Evolutionary conservation across 2,329 filamentous ascomycete genomes (phyloP).

Genomic region (Diaporthe aspalathi): DNA sequence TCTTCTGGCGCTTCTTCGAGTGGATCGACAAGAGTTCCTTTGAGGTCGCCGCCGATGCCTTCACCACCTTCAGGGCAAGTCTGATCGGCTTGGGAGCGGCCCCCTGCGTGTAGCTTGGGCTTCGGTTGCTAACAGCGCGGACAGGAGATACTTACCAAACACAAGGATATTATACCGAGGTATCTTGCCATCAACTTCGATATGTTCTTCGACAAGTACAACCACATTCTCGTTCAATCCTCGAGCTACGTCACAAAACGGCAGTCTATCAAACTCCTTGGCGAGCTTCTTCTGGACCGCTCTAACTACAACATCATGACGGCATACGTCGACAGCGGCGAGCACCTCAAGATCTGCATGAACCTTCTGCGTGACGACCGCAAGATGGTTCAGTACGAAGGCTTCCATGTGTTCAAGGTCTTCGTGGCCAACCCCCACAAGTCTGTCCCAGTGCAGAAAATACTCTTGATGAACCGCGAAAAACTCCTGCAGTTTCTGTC

Average conservation of each 20-base stretch:
- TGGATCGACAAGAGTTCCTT: conserved; percentile 98
- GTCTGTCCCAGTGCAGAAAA: conserved; percentile 93
- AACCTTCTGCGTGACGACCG: conserved; percentile 94
- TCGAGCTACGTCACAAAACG: conserved; percentile 98
- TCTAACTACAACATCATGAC: conserved; percentile 99
- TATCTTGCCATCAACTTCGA: conserved; percentile 93
- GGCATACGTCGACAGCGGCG: conserved; percentile 91
- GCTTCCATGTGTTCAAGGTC: conserved; percentile 99
- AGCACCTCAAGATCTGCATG: conserved; percentile 99
- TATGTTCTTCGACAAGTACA: conserved; percentile 92
- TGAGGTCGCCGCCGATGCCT: conserved; percentile 96
- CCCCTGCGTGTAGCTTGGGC: not conserved
- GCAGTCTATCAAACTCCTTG: conserved; percentile 96
- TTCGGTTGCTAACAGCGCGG: conserved; percentile 8
- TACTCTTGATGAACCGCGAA: conserved; percentile 95
- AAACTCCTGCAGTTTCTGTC: conserved; percentile 89
- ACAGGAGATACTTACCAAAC: conserved; percentile 91
- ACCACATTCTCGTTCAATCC: conserved; percentile 86
- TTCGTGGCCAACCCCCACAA: conserved; percentile 99
- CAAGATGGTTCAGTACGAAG: conserved; percentile 99
- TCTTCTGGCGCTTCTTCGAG: conserved; percentile 97
- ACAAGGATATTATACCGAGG: conserved; percentile 89
- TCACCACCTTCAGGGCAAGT: conserved; percentile 92
- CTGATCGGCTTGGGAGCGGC: not conserved
- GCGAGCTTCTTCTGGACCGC: conserved; percentile 92